Percentiles rank a stretch among this genome's conserved stretches.
phyloP scores from a whole-genome alignment of 352 stramenopile genomes.

The Phytophthora uliginosa region DNA sequence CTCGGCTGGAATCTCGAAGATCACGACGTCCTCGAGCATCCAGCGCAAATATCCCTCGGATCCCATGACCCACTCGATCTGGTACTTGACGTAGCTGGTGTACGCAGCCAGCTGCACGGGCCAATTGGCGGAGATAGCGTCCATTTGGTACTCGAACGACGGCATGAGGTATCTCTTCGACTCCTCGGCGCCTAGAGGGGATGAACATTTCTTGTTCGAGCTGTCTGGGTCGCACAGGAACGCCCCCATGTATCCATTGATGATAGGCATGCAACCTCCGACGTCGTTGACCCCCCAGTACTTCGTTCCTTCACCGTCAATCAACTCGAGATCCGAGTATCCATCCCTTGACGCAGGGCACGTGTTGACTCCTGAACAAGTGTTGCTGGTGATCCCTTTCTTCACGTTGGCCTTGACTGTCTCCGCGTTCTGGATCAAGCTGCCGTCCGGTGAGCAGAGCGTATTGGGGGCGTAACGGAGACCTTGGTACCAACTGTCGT shows the following conservation, averaged over 20 bases:
- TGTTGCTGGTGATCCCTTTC: slow-evolving; percentile 57
- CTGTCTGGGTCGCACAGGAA: slow-evolving; percentile 63
- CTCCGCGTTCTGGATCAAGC: slow-evolving; percentile 42
- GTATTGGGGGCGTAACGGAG: slow-evolving; percentile 67
- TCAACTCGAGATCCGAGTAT: slow-evolving; percentile 45
- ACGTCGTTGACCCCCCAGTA: slow-evolving; percentile 73
- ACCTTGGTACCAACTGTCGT: slow-evolving; percentile 67
- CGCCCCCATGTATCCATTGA: slow-evolving; percentile 60
- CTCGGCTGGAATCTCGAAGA: slow-evolving; percentile 72
- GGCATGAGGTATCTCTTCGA: slow-evolving; percentile 50
- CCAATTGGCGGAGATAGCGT: slow-evolving; percentile 67
- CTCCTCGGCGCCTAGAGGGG: slow-evolving; percentile 28
- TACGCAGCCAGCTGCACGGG: slow-evolving; percentile 50
- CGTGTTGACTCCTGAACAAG: slow-evolving; percentile 49
- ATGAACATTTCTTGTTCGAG: slow-evolving; percentile 45
- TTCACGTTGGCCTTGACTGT: slow-evolving; percentile 41
- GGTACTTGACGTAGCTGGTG: slow-evolving; percentile 59
- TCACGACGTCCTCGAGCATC: slow-evolving; percentile 54
- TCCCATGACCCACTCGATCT: slow-evolving; percentile 72
- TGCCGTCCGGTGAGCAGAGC: slow-evolving; percentile 31
- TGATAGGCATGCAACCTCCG: slow-evolving; percentile 59
- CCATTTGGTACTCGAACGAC: slow-evolving; percentile 71
- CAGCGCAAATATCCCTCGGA: slow-evolving; percentile 60
- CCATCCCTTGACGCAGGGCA: slow-evolving; percentile 63
- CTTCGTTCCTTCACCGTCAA: slow-evolving; percentile 43